These are phyloP conservation scores for Alternaria postmessia DNA, from an alignment of 2,329 filamentous ascomycete genomes.

Conservation along the genomic window DNA sequence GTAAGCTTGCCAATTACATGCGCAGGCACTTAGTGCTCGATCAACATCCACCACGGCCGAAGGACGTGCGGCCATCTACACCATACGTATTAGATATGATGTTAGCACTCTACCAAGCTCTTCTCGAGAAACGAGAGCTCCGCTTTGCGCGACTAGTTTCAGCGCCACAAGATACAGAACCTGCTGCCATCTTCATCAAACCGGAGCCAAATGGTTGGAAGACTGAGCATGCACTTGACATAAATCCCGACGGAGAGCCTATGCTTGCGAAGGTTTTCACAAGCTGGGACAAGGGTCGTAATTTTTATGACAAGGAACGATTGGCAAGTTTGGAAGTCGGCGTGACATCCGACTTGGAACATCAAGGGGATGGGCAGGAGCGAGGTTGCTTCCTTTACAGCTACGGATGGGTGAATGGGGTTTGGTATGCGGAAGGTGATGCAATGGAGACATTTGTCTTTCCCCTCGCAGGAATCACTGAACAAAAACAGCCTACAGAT, in stretches of 20 bases:
- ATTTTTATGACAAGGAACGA: conserved; percentile 13
- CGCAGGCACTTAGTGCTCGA: conserved; percentile 6
- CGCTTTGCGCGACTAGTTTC: conserved; percentile 13
- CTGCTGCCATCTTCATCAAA: conserved; percentile 18
- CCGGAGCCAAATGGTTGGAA: conserved; percentile 8
- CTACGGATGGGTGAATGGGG: conserved; percentile 27
- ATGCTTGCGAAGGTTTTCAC: conserved; percentile 15
- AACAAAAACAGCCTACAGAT: not conserved
- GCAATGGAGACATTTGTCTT: conserved; percentile 15
- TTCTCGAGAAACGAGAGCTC: conserved; percentile 10
- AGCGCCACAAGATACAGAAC: conserved; percentile 4
- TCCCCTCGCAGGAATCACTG: conserved; percentile 8
- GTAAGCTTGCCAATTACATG: not conserved
- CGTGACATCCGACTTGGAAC: not conserved
- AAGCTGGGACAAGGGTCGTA: conserved; percentile 22
- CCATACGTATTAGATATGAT: conserved; percentile 18
- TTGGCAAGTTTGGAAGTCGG: conserved; percentile 22
- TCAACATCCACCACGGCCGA: not conserved
- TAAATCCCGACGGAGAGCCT: not conserved
- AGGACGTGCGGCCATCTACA: conserved; percentile 1
- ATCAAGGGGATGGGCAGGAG: not conserved
- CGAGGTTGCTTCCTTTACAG: conserved; percentile 2
- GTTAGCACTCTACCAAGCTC: conserved; percentile 15
- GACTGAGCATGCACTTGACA: not conserved
- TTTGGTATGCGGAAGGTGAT: conserved; percentile 16